These are phyloP conservation scores for Trematosphaeria pertusa DNA, from an alignment of 2,329 filamentous ascomycete species.

Conservation along the genomic window DNA sequence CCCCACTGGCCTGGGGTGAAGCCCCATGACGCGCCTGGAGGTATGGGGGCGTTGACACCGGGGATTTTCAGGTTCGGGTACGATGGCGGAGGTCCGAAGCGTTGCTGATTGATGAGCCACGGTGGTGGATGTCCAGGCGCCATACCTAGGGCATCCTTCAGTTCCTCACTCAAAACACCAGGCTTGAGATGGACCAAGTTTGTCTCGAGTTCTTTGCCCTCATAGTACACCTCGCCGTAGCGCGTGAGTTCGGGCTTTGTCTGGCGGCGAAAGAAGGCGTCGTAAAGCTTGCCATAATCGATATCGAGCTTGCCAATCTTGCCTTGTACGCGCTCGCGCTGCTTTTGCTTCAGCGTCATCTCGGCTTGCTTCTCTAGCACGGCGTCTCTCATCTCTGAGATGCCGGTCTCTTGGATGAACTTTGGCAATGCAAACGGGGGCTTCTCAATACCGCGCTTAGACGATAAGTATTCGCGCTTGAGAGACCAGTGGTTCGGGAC, in stretches of 20 bases:
- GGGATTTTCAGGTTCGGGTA: conserved; percentile 96
- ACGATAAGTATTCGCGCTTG: conserved; percentile 96
- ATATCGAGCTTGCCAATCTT: conserved; percentile 98
- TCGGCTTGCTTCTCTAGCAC: conserved; percentile 95
- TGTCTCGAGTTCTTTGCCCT: conserved; percentile 97
- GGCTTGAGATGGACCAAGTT: conserved; percentile 89
- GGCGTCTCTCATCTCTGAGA: conserved; percentile 96
- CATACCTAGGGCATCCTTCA: conserved; percentile 93
- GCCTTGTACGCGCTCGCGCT: conserved; percentile 89
- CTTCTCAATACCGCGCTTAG: conserved; percentile 96
- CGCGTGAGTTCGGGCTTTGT: conserved; percentile 93
- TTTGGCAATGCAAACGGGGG: conserved; percentile 89
- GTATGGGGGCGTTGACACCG: conserved; percentile 91
- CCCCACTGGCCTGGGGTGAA: conserved; percentile 96
- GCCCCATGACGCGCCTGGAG: conserved; percentile 88
- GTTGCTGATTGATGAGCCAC: conserved; percentile 97
- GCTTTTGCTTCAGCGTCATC: conserved; percentile 90
- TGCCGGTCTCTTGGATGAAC: conserved; percentile 97
- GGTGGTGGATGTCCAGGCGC: conserved; percentile 90
- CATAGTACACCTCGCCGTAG: conserved; percentile 99
- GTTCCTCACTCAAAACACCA: conserved; percentile 85
- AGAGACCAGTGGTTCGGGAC: conserved; percentile 94
- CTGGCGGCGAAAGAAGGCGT: conserved; percentile 97
- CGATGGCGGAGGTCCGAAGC: conserved; percentile 89
- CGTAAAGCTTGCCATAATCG: conserved; percentile 97